These are phyloP conservation scores for Ceraceosorus bombacis DNA, from an alignment of 1,284 basidiomycete species.

Conservation along the genomic window DNA sequence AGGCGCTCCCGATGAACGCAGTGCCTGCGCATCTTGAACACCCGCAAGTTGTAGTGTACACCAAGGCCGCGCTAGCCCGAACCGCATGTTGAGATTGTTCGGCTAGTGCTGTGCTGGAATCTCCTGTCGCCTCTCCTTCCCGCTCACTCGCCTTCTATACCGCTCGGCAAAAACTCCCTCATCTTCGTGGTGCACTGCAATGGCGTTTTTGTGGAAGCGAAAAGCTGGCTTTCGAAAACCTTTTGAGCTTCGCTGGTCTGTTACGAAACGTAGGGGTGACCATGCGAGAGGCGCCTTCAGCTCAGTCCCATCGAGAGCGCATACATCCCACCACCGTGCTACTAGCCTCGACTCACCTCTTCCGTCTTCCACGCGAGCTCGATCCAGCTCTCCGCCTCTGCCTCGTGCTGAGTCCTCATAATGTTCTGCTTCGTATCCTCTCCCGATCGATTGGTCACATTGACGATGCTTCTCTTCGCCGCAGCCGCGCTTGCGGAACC, in stretches of 20 bases:
- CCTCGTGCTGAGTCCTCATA: constrained; percentile 37
- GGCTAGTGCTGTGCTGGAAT: no score
- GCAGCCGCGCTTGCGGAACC: not conserved
- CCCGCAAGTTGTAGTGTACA: no score
- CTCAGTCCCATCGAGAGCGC: not conserved
- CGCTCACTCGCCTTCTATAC: no score
- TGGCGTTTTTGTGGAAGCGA: constrained; percentile 27
- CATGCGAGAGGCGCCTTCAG: not conserved
- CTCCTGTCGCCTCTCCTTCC: no score
- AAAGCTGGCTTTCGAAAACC: constrained; percentile 29
- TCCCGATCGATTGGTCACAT: constrained; percentile 24
- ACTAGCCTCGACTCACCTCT: constrained; percentile 8
- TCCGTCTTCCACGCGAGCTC: constrained; percentile 35
- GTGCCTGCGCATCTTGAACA: no score
- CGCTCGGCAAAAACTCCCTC: not conserved
- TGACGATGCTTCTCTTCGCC: constrained; percentile 29
- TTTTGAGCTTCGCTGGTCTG: constrained; percentile 19
- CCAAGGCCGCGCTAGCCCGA: no score
- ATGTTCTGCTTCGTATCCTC: constrained; percentile 25
- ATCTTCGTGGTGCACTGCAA: not conserved
- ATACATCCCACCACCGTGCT: not conserved
- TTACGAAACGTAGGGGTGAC: no score
- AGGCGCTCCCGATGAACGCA: no score
- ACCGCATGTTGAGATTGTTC: no score
- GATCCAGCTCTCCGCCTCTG: constrained; percentile 45